Evolutionary conservation across 257 asterid genomes (phyloP), one percentile per base, ranked within the genome.

Genomic region (Fraxinus pennsylvanica): DNA sequence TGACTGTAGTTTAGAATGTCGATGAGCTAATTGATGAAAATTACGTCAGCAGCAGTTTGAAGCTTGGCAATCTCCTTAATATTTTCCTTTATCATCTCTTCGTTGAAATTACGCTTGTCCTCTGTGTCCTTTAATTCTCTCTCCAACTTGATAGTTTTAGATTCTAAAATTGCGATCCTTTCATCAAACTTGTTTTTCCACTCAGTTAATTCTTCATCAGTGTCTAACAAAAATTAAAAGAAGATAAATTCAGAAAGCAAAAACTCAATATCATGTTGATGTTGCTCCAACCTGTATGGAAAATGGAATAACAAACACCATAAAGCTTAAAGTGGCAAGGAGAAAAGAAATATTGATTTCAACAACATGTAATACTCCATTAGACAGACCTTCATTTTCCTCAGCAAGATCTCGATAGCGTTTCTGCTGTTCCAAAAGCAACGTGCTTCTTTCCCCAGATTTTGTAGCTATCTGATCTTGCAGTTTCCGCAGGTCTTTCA

Each of bases 141-240:
- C 70, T 61, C 83, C 83, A 92, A 79, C 92, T 96, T 91, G 83
- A 80, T 75, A 80, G 63, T 57, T 78, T 85, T 93, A 70, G 90
- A 79, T 78, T 87, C 91, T 79, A 93, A 78, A 35, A 85, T 81
- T 72, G 89, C 90, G 76, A 96, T 83, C 82, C 86, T 87, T 72
- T 93, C 92, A 72, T 93, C 97, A 84, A 92, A 96, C 90, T 91
- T 90, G 82, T 89, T 86, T 84, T 90, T 93, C 98, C 98, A 96
- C 83, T 92, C 98, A 83, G 81, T 90, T 82, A 96, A 82, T 80
- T 96, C 95, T 89, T 93, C 98, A 86, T 96, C 97, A 76, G 99
- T 91, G 85, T 96, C 99, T 96, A 79, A 50, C 66, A 80, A 80
- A 73, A 76, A 32, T 32, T 30, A 81, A 32, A 57, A 59, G 36